phyloP scores from a whole-genome alignment of 2,329 filamentous ascomycete genomes.

The Neonectria faginata region DNA sequence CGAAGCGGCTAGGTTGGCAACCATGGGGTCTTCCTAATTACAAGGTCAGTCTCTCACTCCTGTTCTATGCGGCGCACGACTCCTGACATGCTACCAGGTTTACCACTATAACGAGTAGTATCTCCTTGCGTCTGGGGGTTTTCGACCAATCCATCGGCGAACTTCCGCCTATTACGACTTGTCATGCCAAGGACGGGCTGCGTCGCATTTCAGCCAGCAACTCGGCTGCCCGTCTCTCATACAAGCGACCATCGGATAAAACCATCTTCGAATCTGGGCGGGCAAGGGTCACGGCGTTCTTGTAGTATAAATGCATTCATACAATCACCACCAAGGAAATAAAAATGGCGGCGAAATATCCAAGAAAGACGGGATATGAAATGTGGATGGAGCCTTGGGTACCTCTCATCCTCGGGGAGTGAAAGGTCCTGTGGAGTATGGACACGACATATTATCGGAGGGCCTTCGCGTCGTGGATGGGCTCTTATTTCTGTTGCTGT shows the following conservation, averaged over 20 bases:
- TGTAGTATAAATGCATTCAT: constrained; percentile 37
- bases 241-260: constrained; percentile 26
- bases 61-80: not conserved
- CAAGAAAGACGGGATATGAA: constrained; percentile 6
- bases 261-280: constrained; percentile 38
- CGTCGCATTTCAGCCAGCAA: constrained; percentile 17
- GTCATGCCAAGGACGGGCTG: constrained; percentile 28
- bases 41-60: constrained; percentile 71
- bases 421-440: constrained; percentile 10
- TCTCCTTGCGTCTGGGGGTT: constrained; percentile 16
- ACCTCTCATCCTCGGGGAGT: not conserved
- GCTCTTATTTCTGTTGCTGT: constrained; percentile 10
- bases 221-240: constrained; percentile 13
- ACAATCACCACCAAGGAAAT: constrained; percentile 16
- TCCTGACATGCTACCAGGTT: constrained; percentile 64
- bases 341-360: constrained; percentile 13
- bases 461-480: not conserved
- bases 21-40: constrained; percentile 95
- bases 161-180: constrained; percentile 32
- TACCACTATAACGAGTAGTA: constrained; percentile 89
- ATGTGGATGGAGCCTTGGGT: not conserved
- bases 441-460: constrained; percentile 17
- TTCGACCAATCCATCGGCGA: constrained; percentile 22
- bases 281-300: constrained; percentile 43
- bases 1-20: constrained; percentile 85